phyloP scores from a whole-genome alignment of 257 asterid genomes.

The Petunia secreta region DNA sequence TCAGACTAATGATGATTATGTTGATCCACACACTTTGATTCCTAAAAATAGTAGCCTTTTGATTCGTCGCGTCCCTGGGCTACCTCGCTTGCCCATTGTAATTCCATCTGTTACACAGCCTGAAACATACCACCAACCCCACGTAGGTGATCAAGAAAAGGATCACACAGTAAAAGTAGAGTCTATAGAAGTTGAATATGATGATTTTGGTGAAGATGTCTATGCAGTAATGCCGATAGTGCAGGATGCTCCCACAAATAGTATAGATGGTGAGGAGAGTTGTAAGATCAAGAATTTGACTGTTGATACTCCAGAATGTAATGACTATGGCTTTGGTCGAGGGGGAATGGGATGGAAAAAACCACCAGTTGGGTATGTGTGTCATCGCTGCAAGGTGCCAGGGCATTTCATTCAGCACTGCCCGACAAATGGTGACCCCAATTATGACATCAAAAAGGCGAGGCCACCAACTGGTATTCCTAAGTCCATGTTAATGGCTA shows the following conservation, averaged over 20 bases:
- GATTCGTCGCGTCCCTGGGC: conserved; percentile 96
- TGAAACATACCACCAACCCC: conserved; percentile 64
- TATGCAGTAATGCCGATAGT: neutral
- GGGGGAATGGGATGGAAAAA: conserved; percentile 87
- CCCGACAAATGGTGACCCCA: conserved; percentile 95
- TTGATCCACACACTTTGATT: conserved; percentile 76
- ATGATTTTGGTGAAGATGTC: no score
- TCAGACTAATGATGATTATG: conserved; percentile 95
- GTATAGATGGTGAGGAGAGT: conserved; percentile 83
- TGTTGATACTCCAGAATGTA: conserved; percentile 82
- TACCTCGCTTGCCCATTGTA: conserved; percentile 81
- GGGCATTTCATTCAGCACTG: no score
- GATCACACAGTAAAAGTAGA: no score
- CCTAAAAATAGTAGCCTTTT: conserved; percentile 89
- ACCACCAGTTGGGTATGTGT: conserved; percentile 68
- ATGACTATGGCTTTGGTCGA: conserved; percentile 75
- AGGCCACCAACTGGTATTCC: conserved; percentile 97
- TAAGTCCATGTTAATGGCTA: conserved; percentile 88
- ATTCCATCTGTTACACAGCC: conserved; percentile 70
- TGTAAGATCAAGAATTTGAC: conserved; percentile 73
- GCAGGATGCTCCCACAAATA: conserved; percentile 60
- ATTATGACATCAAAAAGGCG: conserved; percentile 77
- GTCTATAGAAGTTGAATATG: no score
- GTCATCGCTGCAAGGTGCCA: no score
- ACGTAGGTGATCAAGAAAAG: no score